Conservation (phyloP, 768 basidiomycete species). For the Amanita muscaria region DNA sequence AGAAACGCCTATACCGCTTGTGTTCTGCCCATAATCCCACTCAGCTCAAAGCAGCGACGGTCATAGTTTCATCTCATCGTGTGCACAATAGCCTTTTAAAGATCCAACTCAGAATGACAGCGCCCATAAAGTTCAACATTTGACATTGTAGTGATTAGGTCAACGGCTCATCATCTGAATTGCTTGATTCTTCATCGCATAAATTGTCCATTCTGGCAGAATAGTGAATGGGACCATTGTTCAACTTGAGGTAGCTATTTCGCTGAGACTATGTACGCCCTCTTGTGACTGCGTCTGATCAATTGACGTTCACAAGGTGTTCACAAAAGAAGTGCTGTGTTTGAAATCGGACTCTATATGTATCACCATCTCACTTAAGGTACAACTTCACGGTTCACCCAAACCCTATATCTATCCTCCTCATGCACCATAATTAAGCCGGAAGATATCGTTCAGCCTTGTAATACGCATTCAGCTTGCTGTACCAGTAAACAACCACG, state of each 20-base stretch:
- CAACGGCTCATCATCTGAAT: too few relatives aligned
- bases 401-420: conserved; percentile 10
- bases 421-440: conserved; percentile 61
- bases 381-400: neutral
- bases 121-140: too few relatives aligned
- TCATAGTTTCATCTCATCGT: too few relatives aligned
- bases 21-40: too few relatives aligned
- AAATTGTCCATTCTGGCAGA: conserved; percentile 49
- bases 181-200: conserved; percentile 37
- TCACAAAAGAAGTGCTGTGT: neutral
- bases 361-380: neutral
- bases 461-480: neutral
- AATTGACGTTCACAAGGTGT: conserved; percentile 19
- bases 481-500: neutral
- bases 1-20: neutral
- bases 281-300: conserved; percentile 36
- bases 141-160: too few relatives aligned
- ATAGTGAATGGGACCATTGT: conserved; percentile 64
- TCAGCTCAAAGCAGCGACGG: too few relatives aligned
- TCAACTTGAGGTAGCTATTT: conserved; percentile 54
- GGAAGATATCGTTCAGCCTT: conserved; percentile 88
- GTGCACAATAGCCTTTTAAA: too few relatives aligned
- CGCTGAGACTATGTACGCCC: conserved; percentile 45
- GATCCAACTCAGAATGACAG: too few relatives aligned
- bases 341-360: too few relatives aligned